Evolutionary conservation across 192 early-diverging fungal species (phyloP).

Genomic region (Phlyctochytrium bullatum): DNA sequence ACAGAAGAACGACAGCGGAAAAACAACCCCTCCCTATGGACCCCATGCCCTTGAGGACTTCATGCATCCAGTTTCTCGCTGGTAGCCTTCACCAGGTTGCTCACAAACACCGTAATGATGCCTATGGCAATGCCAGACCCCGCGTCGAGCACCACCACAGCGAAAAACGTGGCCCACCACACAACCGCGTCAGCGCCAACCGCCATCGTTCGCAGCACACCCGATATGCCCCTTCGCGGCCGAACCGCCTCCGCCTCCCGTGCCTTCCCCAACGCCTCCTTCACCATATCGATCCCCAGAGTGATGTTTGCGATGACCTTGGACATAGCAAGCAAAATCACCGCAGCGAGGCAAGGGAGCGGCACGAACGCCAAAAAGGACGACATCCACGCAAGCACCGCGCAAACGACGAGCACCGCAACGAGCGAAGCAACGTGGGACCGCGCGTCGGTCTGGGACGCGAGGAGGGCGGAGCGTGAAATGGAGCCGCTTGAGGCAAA

Average conservation of each 20-base stretch:
- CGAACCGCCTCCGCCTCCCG: not conserved
- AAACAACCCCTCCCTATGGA: no score
- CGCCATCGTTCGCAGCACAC: no score
- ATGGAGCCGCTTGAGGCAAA: conserved; percentile 10
- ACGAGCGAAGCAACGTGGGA: not conserved
- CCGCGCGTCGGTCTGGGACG: conserved; percentile 9
- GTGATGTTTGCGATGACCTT: not conserved
- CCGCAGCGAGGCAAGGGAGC: not conserved
- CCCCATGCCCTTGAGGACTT: no score
- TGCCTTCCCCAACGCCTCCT: not conserved
- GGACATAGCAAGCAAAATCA: not conserved
- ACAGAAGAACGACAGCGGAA: no score
- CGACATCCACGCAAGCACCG: not conserved
- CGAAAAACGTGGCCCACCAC: conserved; percentile 16
- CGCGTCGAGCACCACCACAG: conserved; percentile 17
- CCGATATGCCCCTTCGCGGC: no score
- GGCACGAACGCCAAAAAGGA: not conserved
- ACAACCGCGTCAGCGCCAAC: conserved; percentile 4
- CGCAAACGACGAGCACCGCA: not conserved
- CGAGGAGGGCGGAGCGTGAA: conserved; percentile 14
- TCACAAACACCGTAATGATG: not conserved
- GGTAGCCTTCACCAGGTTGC: no score
- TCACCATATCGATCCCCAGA: not conserved
- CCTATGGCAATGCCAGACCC: conserved; percentile 19
- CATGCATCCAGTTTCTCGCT: no score